phyloP scores from a whole-genome alignment of 305 asterid species.

The Fraxinus sp. region DNA sequence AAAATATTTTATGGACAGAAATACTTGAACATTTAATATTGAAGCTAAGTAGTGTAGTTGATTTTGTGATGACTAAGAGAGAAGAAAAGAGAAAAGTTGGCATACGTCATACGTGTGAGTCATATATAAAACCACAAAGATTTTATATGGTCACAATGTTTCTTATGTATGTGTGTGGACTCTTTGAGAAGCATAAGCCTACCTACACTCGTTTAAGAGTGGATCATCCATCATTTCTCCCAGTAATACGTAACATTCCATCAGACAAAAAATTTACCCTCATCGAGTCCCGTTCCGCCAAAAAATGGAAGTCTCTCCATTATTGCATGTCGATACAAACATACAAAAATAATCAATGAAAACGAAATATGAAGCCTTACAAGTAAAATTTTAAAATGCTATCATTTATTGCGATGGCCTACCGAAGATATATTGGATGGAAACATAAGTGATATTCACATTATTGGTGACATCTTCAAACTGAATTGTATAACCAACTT shows the following conservation, averaged over 20 bases:
- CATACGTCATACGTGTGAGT: too few species aligned
- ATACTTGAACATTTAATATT: too few species aligned
- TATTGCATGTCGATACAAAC: conserved; percentile 18
- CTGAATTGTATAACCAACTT: conserved; percentile 94
- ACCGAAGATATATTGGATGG: not conserved
- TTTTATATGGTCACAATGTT: too few species aligned
- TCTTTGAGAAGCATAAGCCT: conserved; percentile 22
- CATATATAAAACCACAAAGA: too few species aligned
- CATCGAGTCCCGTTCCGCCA: conserved; percentile 64
- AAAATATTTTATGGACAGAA: too few species aligned
- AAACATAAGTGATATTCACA: conserved; percentile 46
- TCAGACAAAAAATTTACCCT: conserved; percentile 86
- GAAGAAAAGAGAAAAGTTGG: too few species aligned
- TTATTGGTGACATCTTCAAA: conserved; percentile 80
- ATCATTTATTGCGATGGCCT: not conserved
- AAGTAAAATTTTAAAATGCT: conserved; percentile 1
- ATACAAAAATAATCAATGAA: conserved; percentile 5
- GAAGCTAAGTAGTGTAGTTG: too few species aligned
- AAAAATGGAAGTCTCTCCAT: conserved; percentile 22
- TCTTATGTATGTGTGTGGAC: not conserved
- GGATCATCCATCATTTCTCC: conserved; percentile 99
- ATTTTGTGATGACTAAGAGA: too few species aligned
- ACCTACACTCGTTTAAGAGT: conserved; percentile 91
- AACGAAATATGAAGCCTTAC: not conserved
- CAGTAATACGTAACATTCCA: conserved; percentile 62